Base-by-base conservation (phyloP, 2,329 filamentous ascomycete species). In the Thielaviopsis populi region DNA sequence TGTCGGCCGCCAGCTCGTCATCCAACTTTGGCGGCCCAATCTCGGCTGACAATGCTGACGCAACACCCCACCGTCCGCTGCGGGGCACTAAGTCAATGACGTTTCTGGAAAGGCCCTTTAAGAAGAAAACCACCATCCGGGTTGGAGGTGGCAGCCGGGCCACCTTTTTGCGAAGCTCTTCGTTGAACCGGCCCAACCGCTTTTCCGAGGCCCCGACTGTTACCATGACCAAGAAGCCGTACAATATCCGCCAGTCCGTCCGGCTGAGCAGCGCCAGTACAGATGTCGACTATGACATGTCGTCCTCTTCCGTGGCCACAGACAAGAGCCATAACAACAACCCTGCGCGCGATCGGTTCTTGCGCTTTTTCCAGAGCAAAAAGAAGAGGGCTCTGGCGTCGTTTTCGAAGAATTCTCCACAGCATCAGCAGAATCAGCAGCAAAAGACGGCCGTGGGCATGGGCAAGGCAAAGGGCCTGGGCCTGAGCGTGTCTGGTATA, bases 41-140 rank as follows among this genome's bases (percentile, higher is more conserved):
- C 7, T 22, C 19, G 27, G 17, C 30, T 22, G 27, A 56, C 4
- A n/a, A 56, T 15, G 17, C 3, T 2, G 53, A 33, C 8, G 30
- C 24, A 17, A 56, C 27, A 30, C n/a, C 59, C 7, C 22, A 62
- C 13, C 46, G 64, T 10, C 54, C 48, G 30, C 27, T 66, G n/a
- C 61, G 64, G 5, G 61, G 56, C n/a, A 62, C 61, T n/a, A 66
- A 66, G 40, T 66, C 64, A 1, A 66, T 66, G 64, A 63, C 64
- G n/a, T 66, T 66, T 58, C 19, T 66, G n/a, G 64, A 66, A 15
- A 58, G 59, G 17, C 61, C 61, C 22, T 63, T 63, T 17, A 33
- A n/a, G 37, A 61, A 58, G 41, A 62, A 62, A n/a, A 62, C 33
- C 10, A 40, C 62, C 11, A 24, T 24, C 11, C 54, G 53, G 10